A percentile compares a stretch with the other conserved stretches of the same genome.
Evolutionary conservation across 83 land plant species (phyloP).

Genomic region (Thuja plicata): DNA sequence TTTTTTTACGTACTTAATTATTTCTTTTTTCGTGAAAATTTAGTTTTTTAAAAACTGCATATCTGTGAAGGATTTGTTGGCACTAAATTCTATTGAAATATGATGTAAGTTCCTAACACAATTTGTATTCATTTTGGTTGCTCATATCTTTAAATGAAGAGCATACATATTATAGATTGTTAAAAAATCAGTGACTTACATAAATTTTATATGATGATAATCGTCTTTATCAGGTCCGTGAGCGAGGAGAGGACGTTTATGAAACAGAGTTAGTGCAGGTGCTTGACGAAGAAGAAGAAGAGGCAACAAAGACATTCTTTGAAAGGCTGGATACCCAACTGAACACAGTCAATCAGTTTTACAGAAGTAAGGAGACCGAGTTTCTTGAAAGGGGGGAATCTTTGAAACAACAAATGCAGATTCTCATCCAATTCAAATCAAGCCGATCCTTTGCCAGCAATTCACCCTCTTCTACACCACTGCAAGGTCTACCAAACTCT

Average conservation of each 20-base stretch:
- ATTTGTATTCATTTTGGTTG: too few species aligned
- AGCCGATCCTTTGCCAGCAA: conserved; percentile 17
- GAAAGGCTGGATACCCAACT: conserved; percentile 28
- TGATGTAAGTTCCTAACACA: too few species aligned
- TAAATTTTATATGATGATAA: too few species aligned
- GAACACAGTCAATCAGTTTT: conserved; percentile 56
- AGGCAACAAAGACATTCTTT: conserved; percentile 19
- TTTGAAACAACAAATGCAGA: conserved; percentile 42
- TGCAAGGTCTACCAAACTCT: background rate
- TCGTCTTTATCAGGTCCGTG: background rate
- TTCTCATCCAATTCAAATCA: conserved; percentile 41
- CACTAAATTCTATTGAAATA: too few species aligned
- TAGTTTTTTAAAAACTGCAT: too few species aligned
- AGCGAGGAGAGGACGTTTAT: conserved; percentile 4
- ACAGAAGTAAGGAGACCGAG: conserved; percentile 46
- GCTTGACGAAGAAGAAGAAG: conserved; percentile 10
- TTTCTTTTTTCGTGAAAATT: too few species aligned
- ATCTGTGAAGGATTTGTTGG: too few species aligned
- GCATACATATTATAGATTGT: too few species aligned
- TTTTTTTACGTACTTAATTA: too few species aligned
- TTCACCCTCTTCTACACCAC: background rate
- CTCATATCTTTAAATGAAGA: too few species aligned
- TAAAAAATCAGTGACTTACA: too few species aligned
- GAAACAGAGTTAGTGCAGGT: conserved; percentile 15
- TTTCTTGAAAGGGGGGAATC: conserved; percentile 51